phyloP scores from a whole-genome alignment of 31 red algal genomes.

The Odonthalia washingtoniensis region DNA sequence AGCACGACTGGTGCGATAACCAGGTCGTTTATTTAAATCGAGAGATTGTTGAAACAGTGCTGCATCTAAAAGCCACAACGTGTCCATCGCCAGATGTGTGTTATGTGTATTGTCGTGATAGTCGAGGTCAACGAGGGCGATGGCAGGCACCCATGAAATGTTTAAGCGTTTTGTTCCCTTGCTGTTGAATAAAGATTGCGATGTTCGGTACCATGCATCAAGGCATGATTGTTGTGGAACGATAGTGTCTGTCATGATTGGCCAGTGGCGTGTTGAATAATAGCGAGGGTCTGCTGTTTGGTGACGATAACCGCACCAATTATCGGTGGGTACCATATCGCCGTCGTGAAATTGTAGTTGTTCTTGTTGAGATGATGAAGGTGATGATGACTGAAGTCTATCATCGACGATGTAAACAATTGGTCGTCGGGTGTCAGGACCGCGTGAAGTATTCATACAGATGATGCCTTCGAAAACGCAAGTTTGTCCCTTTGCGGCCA shows the following conservation, averaged over 20 bases:
- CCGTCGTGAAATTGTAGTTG: too few relatives aligned
- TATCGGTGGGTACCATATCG: too few relatives aligned
- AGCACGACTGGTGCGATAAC: neutral
- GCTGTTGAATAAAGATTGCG: slow-evolving; percentile 2
- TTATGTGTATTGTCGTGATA: neutral
- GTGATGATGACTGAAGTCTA: too few relatives aligned
- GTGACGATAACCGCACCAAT: too few relatives aligned
- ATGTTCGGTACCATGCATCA: slow-evolving; percentile 38
- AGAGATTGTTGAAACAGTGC: neutral
- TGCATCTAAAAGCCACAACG: neutral
- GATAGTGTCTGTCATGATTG: slow-evolving; percentile 52
- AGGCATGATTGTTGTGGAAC: slow-evolving; percentile 52
- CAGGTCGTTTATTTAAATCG: neutral
- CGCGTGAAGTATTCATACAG: too few relatives aligned
- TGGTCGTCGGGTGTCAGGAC: too few relatives aligned
- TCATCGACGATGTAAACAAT: too few relatives aligned
- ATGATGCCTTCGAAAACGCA: too few relatives aligned
- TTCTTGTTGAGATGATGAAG: too few relatives aligned
- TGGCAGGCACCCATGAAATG: slow-evolving; percentile 49
- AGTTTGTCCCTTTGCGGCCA: too few relatives aligned
- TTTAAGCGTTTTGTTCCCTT: too few relatives aligned
- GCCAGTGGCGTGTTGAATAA: slow-evolving; percentile 63
- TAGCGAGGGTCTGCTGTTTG: too few relatives aligned
- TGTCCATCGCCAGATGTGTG: neutral
- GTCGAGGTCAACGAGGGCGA: slow-evolving; percentile 21